Percentiles rank a stretch among this genome's conserved stretches.
phyloP scores from a whole-genome alignment of 2,329 filamentous ascomycete species.

The Colletotrichum filicis region DNA sequence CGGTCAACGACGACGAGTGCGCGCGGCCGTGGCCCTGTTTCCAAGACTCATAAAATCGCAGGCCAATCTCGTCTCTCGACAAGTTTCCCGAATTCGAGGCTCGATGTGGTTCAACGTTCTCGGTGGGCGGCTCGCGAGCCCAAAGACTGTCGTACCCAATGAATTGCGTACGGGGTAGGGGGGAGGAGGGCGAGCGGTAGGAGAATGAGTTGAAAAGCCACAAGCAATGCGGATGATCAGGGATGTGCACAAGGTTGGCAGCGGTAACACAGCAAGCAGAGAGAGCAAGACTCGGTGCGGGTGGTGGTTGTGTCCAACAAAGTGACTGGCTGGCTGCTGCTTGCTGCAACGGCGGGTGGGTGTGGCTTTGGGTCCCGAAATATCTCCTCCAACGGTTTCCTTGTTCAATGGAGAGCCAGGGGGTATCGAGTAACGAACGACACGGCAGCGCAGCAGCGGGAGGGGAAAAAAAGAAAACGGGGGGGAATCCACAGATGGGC shows the following conservation, averaged over 20 bases:
- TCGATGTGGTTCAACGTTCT: not conserved
- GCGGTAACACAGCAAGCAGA: conserved; percentile 25
- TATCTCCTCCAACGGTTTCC: conserved; percentile 29
- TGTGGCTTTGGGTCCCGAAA: conserved; percentile 15
- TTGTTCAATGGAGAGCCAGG: conserved; percentile 20
- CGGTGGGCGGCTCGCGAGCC: conserved; percentile 16
- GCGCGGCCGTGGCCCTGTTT: conserved; percentile 14
- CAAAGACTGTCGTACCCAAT: conserved; percentile 12
- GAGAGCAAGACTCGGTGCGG: not conserved
- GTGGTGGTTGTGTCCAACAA: not conserved
- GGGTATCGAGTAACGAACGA: conserved; percentile 4
- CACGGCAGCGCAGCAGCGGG: not conserved
- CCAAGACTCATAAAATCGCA: conserved; percentile 25
- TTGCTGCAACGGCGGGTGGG: no score
- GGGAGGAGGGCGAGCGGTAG: conserved; percentile 15
- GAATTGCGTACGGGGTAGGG: conserved; percentile 11
- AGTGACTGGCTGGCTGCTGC: conserved; percentile 11
- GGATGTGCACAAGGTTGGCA: conserved; percentile 33
- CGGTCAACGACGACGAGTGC: conserved; percentile 21
- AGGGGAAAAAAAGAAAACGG: not conserved
- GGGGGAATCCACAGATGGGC: not conserved
- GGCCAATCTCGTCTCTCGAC: conserved; percentile 23
- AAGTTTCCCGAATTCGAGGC: conserved; percentile 8
- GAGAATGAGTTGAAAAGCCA: not conserved
- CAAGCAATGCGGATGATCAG: conserved; percentile 31